Evolutionary conservation across 2,329 filamentous ascomycete species (phyloP), one percentile per base, ranked within the genome.

Genomic region (Xylariaceae sp.): DNA sequence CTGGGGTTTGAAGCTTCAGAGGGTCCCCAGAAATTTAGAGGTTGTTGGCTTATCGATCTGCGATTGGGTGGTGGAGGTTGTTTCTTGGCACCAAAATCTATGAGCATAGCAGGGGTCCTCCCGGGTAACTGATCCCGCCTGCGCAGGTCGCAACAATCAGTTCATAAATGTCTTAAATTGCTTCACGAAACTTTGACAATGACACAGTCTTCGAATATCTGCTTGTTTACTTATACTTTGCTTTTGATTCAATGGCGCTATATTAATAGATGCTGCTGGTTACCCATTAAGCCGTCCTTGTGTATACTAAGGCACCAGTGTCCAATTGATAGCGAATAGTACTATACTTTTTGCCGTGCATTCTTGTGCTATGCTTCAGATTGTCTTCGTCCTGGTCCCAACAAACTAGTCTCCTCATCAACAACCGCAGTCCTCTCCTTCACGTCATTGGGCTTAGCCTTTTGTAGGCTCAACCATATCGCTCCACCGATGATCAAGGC

Each of bases 401-500:
- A 69, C 43, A 75, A 64, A 44, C 70, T 71, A 12, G 65, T 71
- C 62, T 78, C 76, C 44, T 78, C 75, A 8, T 77, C 74, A 1
- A 62, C 51, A 2, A 63, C 49, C 0, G 60, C 24, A 4, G 55
- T 64, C 23, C 62, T 68, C 39, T 61, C 55, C 19, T 63, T 45
- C 3, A 55, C 56, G 9, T 67, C 56, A 2, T 51, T 73, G 44
- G 68, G 58, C 16, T 66, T 65, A 50, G 70, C 72, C 64, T 76
- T 78, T 44, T 78, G 76, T 7, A 79, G 12, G 31, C 71, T 76
- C 4, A 78, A 69, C 76, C 76, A 79, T 23, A 79, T 59, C 1
- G 76, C 75, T 0, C 72, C 75, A 0, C 72, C 72, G 21, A 79
- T 76, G 28, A 79, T 78, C 9, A 79, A 56, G 5, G 61, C 68